Evolutionary conservation across 208 protist species (phyloP).

Genomic region (Trichomonas gallinae): DNA sequence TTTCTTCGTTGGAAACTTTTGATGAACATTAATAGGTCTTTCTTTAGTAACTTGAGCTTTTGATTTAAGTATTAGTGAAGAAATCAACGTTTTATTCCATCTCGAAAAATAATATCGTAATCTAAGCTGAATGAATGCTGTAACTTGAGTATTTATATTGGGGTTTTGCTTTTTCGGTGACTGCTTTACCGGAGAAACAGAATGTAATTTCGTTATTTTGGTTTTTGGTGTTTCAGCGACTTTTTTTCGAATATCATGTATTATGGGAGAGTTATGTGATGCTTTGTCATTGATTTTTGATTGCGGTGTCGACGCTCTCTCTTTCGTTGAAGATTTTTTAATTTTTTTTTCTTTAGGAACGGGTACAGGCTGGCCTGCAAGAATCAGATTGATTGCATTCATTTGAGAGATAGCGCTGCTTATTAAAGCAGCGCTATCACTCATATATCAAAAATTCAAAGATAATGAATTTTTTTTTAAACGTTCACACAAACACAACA

Average conservation of each 20-base stretch:
- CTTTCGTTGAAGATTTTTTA: background rate
- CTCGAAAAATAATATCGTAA: background rate
- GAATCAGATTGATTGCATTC: background rate
- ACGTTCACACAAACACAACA: no score
- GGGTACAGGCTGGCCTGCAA: background rate
- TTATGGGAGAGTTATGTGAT: background rate
- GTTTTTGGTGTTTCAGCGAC: background rate
- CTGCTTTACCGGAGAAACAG: no score
- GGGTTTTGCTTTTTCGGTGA: background rate
- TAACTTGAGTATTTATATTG: background rate
- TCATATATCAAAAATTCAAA: background rate
- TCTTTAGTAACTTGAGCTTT: background rate
- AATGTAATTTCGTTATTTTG: background rate
- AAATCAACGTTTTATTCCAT: background rate
- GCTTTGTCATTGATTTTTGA: background rate
- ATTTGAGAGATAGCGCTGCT: background rate
- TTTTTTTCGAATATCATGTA: background rate
- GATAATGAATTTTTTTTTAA: no score
- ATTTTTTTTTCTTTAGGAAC: background rate
- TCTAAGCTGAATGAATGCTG: background rate
- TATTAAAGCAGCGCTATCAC: background rate
- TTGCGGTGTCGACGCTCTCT: background rate
- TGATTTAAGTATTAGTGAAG: background rate
- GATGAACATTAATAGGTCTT: no score
- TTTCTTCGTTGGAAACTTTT: no score